Conservation (phyloP, 441 rosid species). For the Erysimum cheiri region DNA sequence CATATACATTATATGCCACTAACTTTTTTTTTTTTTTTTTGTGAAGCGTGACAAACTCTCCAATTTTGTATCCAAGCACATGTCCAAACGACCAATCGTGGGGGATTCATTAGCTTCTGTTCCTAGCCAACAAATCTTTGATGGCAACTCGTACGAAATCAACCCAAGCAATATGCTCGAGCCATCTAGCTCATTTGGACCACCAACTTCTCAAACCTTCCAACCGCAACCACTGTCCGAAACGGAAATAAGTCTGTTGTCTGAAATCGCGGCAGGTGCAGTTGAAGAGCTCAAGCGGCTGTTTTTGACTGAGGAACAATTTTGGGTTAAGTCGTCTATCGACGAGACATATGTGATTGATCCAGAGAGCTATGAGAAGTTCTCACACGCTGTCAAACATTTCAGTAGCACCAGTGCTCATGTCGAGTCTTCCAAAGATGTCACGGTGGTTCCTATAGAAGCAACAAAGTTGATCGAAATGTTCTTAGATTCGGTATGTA, state of each 20-base stretch:
- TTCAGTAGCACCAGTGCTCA: constrained; percentile 48
- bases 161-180: not conserved
- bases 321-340: constrained; percentile 56
- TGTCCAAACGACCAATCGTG: constrained; percentile 45
- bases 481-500: constrained; percentile 61
- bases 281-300: constrained; percentile 60
- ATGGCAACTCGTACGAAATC: not conserved
- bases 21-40: not conserved
- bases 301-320: constrained; percentile 48
- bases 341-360: constrained; percentile 50
- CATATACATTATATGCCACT: not conserved
- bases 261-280: constrained; percentile 54
- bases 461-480: constrained; percentile 49
- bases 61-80: constrained; percentile 45
- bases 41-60: constrained; percentile 53
- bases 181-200: not conserved
- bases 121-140: constrained; percentile 10
- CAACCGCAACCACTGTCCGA: constrained; percentile 37
- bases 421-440: constrained; percentile 63
- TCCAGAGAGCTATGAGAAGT: constrained; percentile 51
- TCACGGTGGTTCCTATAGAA: constrained; percentile 50
- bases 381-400: constrained; percentile 42
- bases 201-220: constrained; percentile 9
- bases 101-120: constrained; percentile 36
- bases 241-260: constrained; percentile 48